Evolutionary conservation across 768 basidiomycete genomes (phyloP), one percentile per base, ranked within the genome.

Genomic region (Cystobasidium ongulense): DNA sequence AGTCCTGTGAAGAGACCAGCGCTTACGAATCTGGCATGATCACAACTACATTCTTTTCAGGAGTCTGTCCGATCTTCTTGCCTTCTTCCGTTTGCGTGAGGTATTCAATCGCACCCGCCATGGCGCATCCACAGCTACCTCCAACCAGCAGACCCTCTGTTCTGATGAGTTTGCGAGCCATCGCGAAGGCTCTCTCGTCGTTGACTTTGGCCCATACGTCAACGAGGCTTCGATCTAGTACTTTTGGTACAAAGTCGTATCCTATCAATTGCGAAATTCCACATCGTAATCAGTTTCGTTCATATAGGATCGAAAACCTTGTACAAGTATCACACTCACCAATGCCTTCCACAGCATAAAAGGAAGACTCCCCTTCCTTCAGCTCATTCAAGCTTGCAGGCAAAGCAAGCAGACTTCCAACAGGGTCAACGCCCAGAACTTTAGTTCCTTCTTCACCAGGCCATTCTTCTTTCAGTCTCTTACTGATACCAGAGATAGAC

Each of bases 291-390:
- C n/a, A n/a, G n/a, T n/a, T n/a, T n/a, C n/a, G n/a, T n/a, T n/a
- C n/a, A n/a, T n/a, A n/a, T n/a, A n/a, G n/a, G n/a, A n/a, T n/a
- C n/a, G n/a, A n/a, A n/a, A n/a, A n/a, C n/a, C n/a, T n/a, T n/a
- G n/a, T n/a, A n/a, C n/a, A n/a, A n/a, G n/a, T n/a, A n/a, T n/a
- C n/a, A n/a, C n/a, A 84, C 65, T 53, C 27, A 70, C 96, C 96
- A 67, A 97, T 98, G n/a, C 96, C 96, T 80, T 99, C 96, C 25
- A 97, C 87, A 63, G 87, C 80, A 78, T 97, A 98, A 65, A 82
- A 81, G 31, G 78, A 79, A 11, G 85, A 88, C 50, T 80, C 81
- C 63, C 82, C 85, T 25, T 80, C 82, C 0, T 73, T 68, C 15
- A 78, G 73, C 54, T 79, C 80, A 78, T 92, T 92, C 61, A 92